A percentile compares a stretch with the other conserved stretches of the same genome.
These are phyloP conservation scores for Penicillium brevicompactum DNA, from an alignment of 2,329 filamentous ascomycete genomes.

Conservation along the genomic window DNA sequence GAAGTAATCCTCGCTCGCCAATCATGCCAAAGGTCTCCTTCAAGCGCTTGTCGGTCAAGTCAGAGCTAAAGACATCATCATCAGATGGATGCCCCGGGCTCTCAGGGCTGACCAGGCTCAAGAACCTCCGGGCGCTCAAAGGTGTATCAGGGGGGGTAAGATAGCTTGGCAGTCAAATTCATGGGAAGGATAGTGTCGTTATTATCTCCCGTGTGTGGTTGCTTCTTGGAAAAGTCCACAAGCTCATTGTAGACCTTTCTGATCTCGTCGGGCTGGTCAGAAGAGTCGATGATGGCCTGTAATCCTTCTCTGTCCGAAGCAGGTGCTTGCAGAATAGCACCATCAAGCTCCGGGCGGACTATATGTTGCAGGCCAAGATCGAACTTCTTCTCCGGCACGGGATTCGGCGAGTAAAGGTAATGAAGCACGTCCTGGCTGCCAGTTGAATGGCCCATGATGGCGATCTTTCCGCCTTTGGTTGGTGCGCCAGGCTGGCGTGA, in stretches of 20 bases:
- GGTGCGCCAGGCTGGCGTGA: slow-evolving; percentile 10
- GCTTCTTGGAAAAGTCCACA: slow-evolving; percentile 34
- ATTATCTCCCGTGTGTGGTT: slow-evolving; percentile 27
- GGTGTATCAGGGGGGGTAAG: slow-evolving; percentile 41
- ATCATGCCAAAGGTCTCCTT: slow-evolving; percentile 64
- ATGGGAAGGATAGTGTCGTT: slow-evolving; percentile 37
- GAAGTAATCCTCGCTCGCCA: slow-evolving; percentile 37
- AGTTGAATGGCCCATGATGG: slow-evolving; percentile 70
- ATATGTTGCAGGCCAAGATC: slow-evolving; percentile 31
- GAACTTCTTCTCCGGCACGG: slow-evolving; percentile 30
- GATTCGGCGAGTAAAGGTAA: slow-evolving; percentile 56
- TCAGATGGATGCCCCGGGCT: slow-evolving; percentile 63
- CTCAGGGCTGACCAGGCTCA: slow-evolving; percentile 56
- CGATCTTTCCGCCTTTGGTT: slow-evolving; percentile 52
- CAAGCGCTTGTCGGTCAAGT: slow-evolving; percentile 64
- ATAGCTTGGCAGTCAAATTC: slow-evolving; percentile 35
- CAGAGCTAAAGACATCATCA: slow-evolving; percentile 87
- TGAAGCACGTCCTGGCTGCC: slow-evolving; percentile 70
- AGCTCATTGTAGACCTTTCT: slow-evolving; percentile 36
- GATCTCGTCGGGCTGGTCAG: slow-evolving; percentile 18
- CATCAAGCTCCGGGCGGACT: slow-evolving; percentile 63
- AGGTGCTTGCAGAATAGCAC: slow-evolving; percentile 77
- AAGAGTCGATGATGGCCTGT: slow-evolving; percentile 35
- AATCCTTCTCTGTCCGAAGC: slow-evolving; percentile 74
- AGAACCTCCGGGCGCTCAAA: slow-evolving; percentile 60